Base-by-base conservation (phyloP, 106 monocot genomes). In the Dendrobium nobile region DNA sequence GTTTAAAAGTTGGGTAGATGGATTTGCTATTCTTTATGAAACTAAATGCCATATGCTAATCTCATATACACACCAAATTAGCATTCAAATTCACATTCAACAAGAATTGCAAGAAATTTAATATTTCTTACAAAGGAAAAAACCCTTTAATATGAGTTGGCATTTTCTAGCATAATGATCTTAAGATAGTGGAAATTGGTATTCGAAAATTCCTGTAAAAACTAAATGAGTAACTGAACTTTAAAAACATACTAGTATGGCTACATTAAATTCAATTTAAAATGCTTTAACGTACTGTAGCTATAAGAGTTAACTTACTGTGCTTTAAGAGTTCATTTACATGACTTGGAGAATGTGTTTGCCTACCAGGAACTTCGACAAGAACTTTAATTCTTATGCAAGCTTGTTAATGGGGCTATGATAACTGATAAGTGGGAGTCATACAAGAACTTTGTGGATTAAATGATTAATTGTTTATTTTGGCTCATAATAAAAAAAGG, bases 1-100 rank as follows among this genome's bases (percentile, higher is more conserved):
- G 27, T 70, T 70, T 70, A 70, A 70, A 16, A 70, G 33, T 70
- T 31, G 70, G 70, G 27, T 31, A 70, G n/a, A 31, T 70, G 70
- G 70, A 2, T 31, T 70, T 70, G 70, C n/a, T 31, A 4, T 70
- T 70, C 10, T 31, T 70, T 3, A 31, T 31, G 33, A 70, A 70
- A 31, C 70, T 70, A 70, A 70, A 37, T 70, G n/a, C n/a, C 15
- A 31, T 70, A 9, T 70, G 64, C 64, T 33, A 27, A 37, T 70
- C 11, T 70, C 15, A 70, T 70, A 16, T 70, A 31, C 10, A 70
- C 3, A 15, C 70, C n/a, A 70, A 70, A 31, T 16, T 37, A 9
- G 37, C 33, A 70, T 31, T 31, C 6, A 15, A 31, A 70, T 31
- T 10, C 11, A 1, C 70, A 70, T 70, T 70, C 5, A 31, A 37